A percentile compares a stretch with the other conserved stretches of the same genome.
Conservation (phyloP, 1,284 basidiomycete species). For the Sporisorium iseilematis-ciliati region DNA sequence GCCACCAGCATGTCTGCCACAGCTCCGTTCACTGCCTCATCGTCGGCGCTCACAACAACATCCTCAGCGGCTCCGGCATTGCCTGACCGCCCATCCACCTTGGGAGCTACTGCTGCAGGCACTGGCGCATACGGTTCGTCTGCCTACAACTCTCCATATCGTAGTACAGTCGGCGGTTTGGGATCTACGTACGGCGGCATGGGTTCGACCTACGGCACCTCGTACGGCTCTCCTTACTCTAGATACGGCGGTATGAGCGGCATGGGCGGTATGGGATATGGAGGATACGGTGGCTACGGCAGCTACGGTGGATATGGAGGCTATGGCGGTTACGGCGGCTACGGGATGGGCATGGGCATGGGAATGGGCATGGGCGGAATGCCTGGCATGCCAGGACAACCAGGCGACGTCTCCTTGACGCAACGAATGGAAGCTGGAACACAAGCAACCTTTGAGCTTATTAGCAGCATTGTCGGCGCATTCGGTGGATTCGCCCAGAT, state of each 20-base stretch:
- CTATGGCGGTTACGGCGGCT: slow-evolving; percentile 51
- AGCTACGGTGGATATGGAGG: slow-evolving; percentile 57
- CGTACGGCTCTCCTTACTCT: slow-evolving; percentile 65
- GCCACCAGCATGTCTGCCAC: slow-evolving; percentile 24
- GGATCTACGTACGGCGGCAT: slow-evolving; percentile 64
- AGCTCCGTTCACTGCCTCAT: slow-evolving; percentile 23
- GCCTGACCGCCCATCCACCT: slow-evolving; percentile 64
- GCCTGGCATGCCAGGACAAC: slow-evolving; percentile 60
- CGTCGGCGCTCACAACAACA: slow-evolving; percentile 34
- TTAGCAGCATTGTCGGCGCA: slow-evolving; percentile 94
- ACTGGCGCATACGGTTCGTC: slow-evolving; percentile 42
- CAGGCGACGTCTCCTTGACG: slow-evolving; percentile 75
- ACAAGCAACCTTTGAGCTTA: slow-evolving; percentile 89
- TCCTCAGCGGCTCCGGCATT: slow-evolving; percentile 52
- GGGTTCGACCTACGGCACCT: slow-evolving; percentile 59
- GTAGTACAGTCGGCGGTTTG: slow-evolving; percentile 51
- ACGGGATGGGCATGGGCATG: slow-evolving; percentile 57
- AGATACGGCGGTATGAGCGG: slow-evolving; percentile 58
- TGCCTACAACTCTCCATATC: slow-evolving; percentile 45
- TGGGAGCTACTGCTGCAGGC: slow-evolving; percentile 22
- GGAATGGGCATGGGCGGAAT: slow-evolving; percentile 61
- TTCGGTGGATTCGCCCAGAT: slow-evolving; percentile 97
- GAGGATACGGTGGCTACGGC: slow-evolving; percentile 53
- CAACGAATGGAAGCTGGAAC: slow-evolving; percentile 90
- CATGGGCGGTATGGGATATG: slow-evolving; percentile 47